Conservation (phyloP, 495 filamentous ascomycete genomes). For the Lasiosphaeris hirsuta region DNA sequence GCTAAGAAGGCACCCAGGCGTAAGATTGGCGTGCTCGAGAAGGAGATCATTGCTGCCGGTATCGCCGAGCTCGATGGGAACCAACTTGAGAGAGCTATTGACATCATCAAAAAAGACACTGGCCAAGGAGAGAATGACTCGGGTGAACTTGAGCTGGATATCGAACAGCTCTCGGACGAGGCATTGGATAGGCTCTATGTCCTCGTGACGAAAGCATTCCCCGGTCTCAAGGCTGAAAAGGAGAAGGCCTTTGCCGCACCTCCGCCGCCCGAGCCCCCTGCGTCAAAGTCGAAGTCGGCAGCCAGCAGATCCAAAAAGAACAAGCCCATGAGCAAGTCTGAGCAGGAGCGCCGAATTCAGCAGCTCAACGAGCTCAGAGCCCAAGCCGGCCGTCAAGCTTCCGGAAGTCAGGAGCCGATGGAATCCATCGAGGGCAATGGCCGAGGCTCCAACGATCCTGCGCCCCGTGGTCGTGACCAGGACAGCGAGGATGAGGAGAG, state of each 20-base stretch:
- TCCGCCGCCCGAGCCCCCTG: slow-evolving; percentile 32
- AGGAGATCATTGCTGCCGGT: slow-evolving; percentile 78
- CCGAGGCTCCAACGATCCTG: slow-evolving; percentile 15
- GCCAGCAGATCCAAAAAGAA: slow-evolving; percentile 86
- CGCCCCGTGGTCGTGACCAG: slow-evolving; percentile 13
- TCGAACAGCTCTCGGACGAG: slow-evolving; percentile 73
- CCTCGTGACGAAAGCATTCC: slow-evolving; percentile 67
- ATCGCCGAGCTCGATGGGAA: slow-evolving; percentile 70
- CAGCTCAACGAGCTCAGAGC: slow-evolving; percentile 63
- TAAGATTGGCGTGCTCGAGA: slow-evolving; percentile 66
- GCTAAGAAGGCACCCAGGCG: slow-evolving; percentile 50
- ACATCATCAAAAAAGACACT: slow-evolving; percentile 85
- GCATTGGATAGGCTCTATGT: slow-evolving; percentile 73
- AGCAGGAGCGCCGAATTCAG: slow-evolving; percentile 86
- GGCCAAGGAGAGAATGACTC: slow-evolving; percentile 74
- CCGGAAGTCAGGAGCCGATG: slow-evolving; percentile 49
- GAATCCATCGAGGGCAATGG: slow-evolving; percentile 37
- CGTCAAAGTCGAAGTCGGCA: slow-evolving; percentile 40
- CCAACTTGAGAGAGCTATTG: slow-evolving; percentile 74
- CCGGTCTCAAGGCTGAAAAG: slow-evolving; percentile 45
- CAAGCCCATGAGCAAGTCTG: slow-evolving; percentile 93
- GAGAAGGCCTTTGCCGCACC: slow-evolving; percentile 25
- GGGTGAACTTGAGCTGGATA: slow-evolving; percentile 87
- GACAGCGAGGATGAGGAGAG: slow-evolving; percentile 37
- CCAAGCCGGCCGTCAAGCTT: slow-evolving; percentile 42